These are phyloP conservation scores for Parathielavia appendiculata DNA, from an alignment of 495 filamentous ascomycete genomes.

Conservation along the genomic window DNA sequence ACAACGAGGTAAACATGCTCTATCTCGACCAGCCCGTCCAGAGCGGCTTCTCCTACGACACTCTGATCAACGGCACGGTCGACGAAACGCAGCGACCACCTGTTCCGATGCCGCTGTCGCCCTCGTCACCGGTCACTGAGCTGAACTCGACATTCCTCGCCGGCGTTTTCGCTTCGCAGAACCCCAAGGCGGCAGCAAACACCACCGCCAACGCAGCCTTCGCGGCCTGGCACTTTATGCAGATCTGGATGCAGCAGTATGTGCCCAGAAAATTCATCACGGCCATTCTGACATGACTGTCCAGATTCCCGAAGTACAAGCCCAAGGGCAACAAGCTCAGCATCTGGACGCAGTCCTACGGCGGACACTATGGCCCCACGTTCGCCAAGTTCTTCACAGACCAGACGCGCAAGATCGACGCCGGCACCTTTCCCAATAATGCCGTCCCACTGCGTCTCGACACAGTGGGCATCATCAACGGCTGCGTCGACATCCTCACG, in stretches of 20 bases:
- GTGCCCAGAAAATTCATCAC: not conserved
- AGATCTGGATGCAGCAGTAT: slow-evolving; percentile 49
- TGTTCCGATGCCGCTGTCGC: slow-evolving; percentile 18
- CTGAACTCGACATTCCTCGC: slow-evolving; percentile 43
- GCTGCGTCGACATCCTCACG: slow-evolving; percentile 62
- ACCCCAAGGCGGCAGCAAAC: slow-evolving; percentile 48
- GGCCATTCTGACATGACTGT: slow-evolving; percentile 5
- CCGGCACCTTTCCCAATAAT: slow-evolving; percentile 24
- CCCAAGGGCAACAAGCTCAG: slow-evolving; percentile 39
- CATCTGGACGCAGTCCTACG: slow-evolving; percentile 57
- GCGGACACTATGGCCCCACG: slow-evolving; percentile 55
- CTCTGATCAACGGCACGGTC: slow-evolving; percentile 38
- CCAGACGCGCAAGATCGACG: slow-evolving; percentile 44
- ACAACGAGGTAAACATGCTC: slow-evolving; percentile 63
- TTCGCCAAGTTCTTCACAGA: slow-evolving; percentile 56
- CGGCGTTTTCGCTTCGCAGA: slow-evolving; percentile 53
- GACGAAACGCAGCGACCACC: slow-evolving; percentile 20
- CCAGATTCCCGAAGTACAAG: slow-evolving; percentile 58
- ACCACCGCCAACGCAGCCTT: slow-evolving; percentile 56
- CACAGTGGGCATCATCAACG: slow-evolving; percentile 60
- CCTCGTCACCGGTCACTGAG: slow-evolving; percentile 23
- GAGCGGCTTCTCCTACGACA: slow-evolving; percentile 50
- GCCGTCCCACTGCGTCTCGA: slow-evolving; percentile 48
- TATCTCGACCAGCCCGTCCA: slow-evolving; percentile 62
- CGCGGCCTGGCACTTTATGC: slow-evolving; percentile 63